phyloP scores from a whole-genome alignment of 805 yeast species.

The Millerozyma miso region DNA sequence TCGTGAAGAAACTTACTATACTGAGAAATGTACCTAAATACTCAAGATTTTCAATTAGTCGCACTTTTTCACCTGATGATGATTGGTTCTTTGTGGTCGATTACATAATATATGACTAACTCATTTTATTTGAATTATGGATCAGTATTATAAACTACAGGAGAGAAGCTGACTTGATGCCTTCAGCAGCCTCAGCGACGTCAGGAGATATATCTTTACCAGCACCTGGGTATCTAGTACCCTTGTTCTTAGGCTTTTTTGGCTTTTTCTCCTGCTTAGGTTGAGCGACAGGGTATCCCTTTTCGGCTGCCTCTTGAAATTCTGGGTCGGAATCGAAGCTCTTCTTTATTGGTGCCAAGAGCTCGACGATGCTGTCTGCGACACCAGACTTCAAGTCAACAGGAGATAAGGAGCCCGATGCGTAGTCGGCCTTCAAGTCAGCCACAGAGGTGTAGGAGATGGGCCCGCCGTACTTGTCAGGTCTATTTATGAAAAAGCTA shows the following conservation, averaged over 20 bases:
- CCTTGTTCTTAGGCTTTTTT: slow-evolving; percentile 81
- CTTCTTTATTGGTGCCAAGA: slow-evolving; percentile 81
- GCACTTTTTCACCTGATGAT: slow-evolving; percentile 16
- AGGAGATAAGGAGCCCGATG: slow-evolving; percentile 74
- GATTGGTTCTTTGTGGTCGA: slow-evolving; percentile 14
- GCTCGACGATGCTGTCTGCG: slow-evolving; percentile 72
- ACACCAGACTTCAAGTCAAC: slow-evolving; percentile 94
- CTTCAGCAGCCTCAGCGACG: slow-evolving; percentile 25
- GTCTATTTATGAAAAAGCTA: slow-evolving; percentile 75
- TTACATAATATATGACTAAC: background rate
- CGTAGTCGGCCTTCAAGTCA: slow-evolving; percentile 67
- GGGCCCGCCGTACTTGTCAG: slow-evolving; percentile 97
- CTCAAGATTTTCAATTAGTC: slow-evolving; percentile 1
- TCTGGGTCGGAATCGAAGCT: slow-evolving; percentile 59
- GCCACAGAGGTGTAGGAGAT: slow-evolving; percentile 66
- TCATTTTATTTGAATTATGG: too few species aligned
- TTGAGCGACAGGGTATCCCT: slow-evolving; percentile 81
- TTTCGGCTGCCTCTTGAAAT: slow-evolving; percentile 66
- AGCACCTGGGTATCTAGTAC: slow-evolving; percentile 81
- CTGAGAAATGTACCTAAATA: background rate
- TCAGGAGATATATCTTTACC: slow-evolving; percentile 12
- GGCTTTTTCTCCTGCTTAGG: slow-evolving; percentile 61
- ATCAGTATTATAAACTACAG: background rate
- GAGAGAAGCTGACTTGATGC: slow-evolving; percentile 30
- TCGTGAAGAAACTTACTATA: background rate